Conservation (phyloP, 345 rosid genomes). For the Citrus maxima region DNA sequence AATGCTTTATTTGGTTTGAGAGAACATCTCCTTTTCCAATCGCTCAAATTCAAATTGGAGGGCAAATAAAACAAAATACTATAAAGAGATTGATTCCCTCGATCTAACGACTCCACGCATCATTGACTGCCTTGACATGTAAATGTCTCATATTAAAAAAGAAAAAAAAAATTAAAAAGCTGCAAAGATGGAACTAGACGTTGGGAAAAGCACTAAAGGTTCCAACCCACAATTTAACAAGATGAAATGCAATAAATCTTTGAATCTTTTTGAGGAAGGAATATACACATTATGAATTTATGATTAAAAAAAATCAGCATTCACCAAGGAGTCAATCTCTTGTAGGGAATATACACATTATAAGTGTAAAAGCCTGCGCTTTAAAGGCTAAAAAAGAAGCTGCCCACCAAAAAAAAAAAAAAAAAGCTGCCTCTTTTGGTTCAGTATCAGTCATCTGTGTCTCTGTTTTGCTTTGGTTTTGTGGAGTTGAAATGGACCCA, state of each 20-base stretch:
- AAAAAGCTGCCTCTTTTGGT: background rate
- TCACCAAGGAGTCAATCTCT: background rate
- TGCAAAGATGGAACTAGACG: conserved; percentile 32
- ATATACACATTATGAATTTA: background rate
- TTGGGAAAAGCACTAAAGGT: conserved; percentile 23
- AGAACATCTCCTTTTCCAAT: background rate
- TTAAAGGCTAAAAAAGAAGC: background rate
- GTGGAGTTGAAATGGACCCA: conserved; percentile 6
- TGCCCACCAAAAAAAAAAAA: background rate
- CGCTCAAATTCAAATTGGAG: conserved; percentile 9
- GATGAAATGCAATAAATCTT: background rate
- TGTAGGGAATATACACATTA: no score
- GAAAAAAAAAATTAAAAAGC: background rate
- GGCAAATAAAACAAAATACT: background rate
- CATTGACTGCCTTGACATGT: background rate
- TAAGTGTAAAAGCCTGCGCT: background rate
- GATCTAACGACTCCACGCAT: background rate
- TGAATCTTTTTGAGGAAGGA: background rate
- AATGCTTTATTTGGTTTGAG: background rate
- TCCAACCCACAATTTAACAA: conserved; percentile 10
- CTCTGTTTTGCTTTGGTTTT: background rate
- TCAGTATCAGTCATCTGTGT: background rate
- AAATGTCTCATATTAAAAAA: background rate
- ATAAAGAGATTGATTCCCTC: background rate
- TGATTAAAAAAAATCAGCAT: background rate